Base-by-base conservation (phyloP, 148 eudicot species). In the Polygonum aviculare region DNA sequence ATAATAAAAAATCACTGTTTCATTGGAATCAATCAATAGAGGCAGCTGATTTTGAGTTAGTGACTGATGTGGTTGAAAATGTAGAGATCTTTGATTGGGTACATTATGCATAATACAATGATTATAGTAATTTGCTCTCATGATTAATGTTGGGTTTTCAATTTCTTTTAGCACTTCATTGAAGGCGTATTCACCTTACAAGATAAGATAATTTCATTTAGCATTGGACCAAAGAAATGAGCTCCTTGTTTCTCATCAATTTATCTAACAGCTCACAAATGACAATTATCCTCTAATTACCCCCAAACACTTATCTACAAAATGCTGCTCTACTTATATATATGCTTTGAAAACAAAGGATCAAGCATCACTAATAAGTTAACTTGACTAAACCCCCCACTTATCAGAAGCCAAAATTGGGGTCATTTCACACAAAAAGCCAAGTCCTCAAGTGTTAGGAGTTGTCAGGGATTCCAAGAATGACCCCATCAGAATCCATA, bases 401-500 rank as follows among this genome's bases (percentile, higher is more conserved):
- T 7, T 54, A 21, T 19, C 60, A 3, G 19, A 54, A 54, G 19
- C 18, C 55, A 54, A 54, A n/a, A 54, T 54, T 54, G 60, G 26
- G 26, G 60, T 54, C 6, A 54, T n/a, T 54, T 54, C 26, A 52
- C 59, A 54, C 8, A 19, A n/a, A 18, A 54, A 51, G 7, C 57
- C 6, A 16, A 12, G n/a, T 18, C 57, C n/a, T 1, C 9, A 54
- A 54, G 60, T 22, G 67, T 36, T 60, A 60, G 35, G 35, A 60
- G 67, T 22, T 60, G 35, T 60, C 39, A 62, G 78, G n/a, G 19
- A 7, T 36, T 18, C 81, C 84, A 19, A 88, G 63, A 36, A 88
- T 71, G 36, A 88, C 41, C 49, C 88, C 91, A 54, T 88, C 82
- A 73, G 84, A 76, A 67, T 88, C 87, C 8, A 86, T 82, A 15